Base-by-base conservation (phyloP, 495 filamentous ascomycete genomes). In the Aspergillus mulundensis region DNA sequence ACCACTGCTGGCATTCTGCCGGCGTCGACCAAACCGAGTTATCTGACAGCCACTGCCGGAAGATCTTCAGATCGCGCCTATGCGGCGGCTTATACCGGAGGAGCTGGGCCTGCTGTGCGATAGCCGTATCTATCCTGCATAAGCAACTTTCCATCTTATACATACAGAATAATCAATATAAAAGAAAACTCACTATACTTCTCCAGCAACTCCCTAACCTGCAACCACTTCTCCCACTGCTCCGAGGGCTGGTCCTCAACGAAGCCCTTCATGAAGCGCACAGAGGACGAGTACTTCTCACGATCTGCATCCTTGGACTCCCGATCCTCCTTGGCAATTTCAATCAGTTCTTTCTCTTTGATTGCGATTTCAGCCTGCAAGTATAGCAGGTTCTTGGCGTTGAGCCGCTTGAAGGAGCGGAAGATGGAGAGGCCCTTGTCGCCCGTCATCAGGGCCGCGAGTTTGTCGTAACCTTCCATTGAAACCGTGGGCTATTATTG, bases 391-490 rank as follows among this genome's bases (percentile, higher is more conserved):
- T 54, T 54, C 21, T 39, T 45, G 3, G 42, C 6, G 20, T 54
- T 54, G 5, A 46, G 30, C n/a, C 12, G 39, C 28, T 34, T 47
- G 19, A 54, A 54, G 6, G 41, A 28, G 15, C 52, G 42, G 19
- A 46, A 54, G 18, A 54, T 54, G 6, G 52, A 54, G 1, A 54
- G 52, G 16, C 52, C 41, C 7, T 54, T 54, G 32, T 54, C 52
- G 28, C 41, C 21, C 3, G 52, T 19, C 52, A 54, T 54, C 14
- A 47, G 28, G 28, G 6, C 7, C 7, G 52, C 52, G 7, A 54
- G 25, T 39, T 39, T 54, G 25, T 54, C 52, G 32, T 54, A 54
- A 4, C 52, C 52, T 14, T 54, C 42, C 32, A 25, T 32, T 18
- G 25, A 34, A 2, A 12, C 8, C 2, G 16, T 43, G n/a, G n/a